phyloP scores from a whole-genome alignment of 1,284 basidiomycete genomes.

The Sutorius eximius region DNA sequence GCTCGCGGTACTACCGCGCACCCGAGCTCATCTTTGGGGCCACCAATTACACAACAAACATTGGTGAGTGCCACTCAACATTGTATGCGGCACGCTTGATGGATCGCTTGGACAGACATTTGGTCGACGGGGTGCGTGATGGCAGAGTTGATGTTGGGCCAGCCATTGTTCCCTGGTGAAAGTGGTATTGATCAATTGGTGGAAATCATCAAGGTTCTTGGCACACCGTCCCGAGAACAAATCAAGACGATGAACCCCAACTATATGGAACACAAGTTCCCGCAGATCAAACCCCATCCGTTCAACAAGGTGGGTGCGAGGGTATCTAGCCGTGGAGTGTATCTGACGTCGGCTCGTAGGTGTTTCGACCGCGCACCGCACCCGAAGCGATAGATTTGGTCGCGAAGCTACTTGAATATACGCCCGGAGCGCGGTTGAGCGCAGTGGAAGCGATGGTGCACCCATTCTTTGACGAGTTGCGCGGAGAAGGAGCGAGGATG shows the following conservation, averaged over 20 bases:
- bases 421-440: slow-evolving; percentile 87
- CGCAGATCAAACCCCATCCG: slow-evolving; percentile 97
- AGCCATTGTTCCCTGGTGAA: slow-evolving; percentile 98
- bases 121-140: slow-evolving; percentile 99
- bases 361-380: slow-evolving; percentile 97
- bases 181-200: slow-evolving; percentile 99
- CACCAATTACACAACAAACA: slow-evolving; percentile 99
- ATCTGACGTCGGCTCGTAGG: slow-evolving; percentile 49
- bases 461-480: slow-evolving; percentile 97
- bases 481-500: slow-evolving; percentile 87
- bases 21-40: slow-evolving; percentile 99
- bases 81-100: not conserved
- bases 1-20: slow-evolving; percentile 98
- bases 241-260: slow-evolving; percentile 99
- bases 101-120: slow-evolving; percentile 66
- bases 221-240: slow-evolving; percentile 97
- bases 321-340: not conserved
- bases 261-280: slow-evolving; percentile 99
- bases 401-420: slow-evolving; percentile 94
- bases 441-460: slow-evolving; percentile 94
- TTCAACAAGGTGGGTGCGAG: slow-evolving; percentile 74
- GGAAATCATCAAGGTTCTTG: slow-evolving; percentile 99
- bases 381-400: slow-evolving; percentile 97
- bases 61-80: slow-evolving; percentile 60
- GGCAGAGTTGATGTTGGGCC: slow-evolving; percentile 99